These are phyloP conservation scores for Elongisporangium senticosum DNA, from an alignment of 352 stramenopile species.

Conservation along the genomic window DNA sequence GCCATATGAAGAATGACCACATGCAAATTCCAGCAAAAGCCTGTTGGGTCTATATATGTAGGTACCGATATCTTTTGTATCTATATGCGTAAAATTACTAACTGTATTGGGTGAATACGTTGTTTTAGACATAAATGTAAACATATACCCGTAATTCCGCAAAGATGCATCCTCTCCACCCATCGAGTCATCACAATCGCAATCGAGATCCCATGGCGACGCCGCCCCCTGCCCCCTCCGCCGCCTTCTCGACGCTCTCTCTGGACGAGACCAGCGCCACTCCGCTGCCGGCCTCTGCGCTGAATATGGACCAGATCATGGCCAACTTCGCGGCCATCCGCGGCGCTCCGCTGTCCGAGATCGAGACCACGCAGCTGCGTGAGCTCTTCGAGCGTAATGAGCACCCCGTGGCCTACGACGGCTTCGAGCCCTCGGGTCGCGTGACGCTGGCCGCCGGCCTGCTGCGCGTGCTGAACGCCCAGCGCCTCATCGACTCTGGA, in stretches of 20 bases:
- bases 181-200: background rate
- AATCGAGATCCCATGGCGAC: conserved; percentile 19
- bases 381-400: conserved; percentile 73
- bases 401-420: conserved; percentile 93
- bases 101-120: too few relatives aligned
- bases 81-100: background rate
- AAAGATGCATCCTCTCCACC: background rate
- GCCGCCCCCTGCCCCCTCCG: conserved; percentile 30
- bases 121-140: background rate
- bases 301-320: conserved; percentile 62
- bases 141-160: background rate
- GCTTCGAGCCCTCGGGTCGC: conserved; percentile 97
- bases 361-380: conserved; percentile 67
- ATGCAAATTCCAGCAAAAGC: background rate
- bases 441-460: conserved; percentile 98
- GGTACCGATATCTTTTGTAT: background rate
- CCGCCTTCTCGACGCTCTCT: conserved; percentile 44
- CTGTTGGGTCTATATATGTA: background rate
- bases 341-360: conserved; percentile 28
- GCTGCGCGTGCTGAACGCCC: conserved; percentile 94
- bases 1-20: background rate
- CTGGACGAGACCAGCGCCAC: conserved; percentile 23
- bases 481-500: conserved; percentile 82
- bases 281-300: conserved; percentile 18
- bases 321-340: conserved; percentile 51